Evolutionary conservation across 1,284 basidiomycete species (phyloP).

Genomic region (Trametes hirsuta): DNA sequence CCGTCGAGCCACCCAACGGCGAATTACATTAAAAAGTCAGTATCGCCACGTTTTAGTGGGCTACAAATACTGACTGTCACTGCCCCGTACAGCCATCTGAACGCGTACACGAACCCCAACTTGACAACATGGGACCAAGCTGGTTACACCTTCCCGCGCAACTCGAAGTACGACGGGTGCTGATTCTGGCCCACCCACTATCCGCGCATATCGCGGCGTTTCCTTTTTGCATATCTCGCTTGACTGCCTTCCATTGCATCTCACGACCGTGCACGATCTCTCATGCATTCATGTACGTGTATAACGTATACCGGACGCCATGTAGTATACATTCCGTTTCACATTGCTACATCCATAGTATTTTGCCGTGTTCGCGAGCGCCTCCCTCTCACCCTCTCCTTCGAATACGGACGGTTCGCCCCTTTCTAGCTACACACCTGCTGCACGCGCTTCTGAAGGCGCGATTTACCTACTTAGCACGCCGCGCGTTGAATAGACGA

Average conservation of each 20-base stretch:
- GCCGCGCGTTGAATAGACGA: no score
- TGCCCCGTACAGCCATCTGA: constrained; percentile 54
- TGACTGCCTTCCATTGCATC: constrained; percentile 13
- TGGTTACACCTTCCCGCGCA: constrained; percentile 70
- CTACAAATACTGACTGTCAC: neutral
- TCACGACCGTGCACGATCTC: constrained; percentile 25
- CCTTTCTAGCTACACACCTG: neutral
- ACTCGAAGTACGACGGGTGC: constrained; percentile 56
- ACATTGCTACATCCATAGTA: constrained; percentile 13
- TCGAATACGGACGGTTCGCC: neutral
- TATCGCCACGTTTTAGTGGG: neutral
- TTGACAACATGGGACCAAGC: constrained; percentile 75
- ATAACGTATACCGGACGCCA: constrained; percentile 22
- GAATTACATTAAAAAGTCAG: constrained; percentile 46
- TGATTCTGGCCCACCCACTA: constrained; percentile 31
- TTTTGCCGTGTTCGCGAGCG: neutral
- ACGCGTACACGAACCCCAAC: constrained; percentile 73
- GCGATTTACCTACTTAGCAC: no score
- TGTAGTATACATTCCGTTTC: constrained; percentile 18
- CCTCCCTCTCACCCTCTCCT: no score
- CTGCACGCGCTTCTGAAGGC: neutral
- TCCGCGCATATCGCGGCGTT: neutral
- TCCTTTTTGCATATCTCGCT: constrained; percentile 4
- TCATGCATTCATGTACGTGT: constrained; percentile 25
- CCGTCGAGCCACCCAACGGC: constrained; percentile 63